Evolutionary conservation across 495 filamentous ascomycete species (phyloP), one percentile per base, ranked within the genome.

Genomic region (Hyaloscypha variabilis): DNA sequence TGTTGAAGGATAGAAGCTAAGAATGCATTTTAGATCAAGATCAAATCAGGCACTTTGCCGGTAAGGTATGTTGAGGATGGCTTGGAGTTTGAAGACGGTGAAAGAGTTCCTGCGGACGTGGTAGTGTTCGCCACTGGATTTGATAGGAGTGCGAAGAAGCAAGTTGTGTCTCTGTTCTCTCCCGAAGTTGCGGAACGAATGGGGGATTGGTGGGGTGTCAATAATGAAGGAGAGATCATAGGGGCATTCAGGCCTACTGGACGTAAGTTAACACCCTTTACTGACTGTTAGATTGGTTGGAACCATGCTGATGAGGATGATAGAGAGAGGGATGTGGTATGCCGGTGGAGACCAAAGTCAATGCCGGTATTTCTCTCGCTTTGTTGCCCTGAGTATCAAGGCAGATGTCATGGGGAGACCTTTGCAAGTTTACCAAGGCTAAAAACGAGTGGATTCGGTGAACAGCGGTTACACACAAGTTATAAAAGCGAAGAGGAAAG

Each of bases 111-210:
- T n/a, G n/a, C n/a, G 0, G 77, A 79, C 49, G 73, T 72, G 0
- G 68, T 79, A 11, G 49, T 79, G 6, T 79, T 76, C 71, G 75
- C 71, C 54, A 79, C 76, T 0, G 77, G 76, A 24, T 79, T 75
- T 58, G 66, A 64, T 6, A 73, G 75, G 28, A 52, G 77, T 54
- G 64, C 63, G n/a, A 62, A 65, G n/a, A 29, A 36, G 2, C 60
- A 57, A 5, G 73, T 63, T 14, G 63, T 17, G 0, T 64, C 71
- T 58, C 52, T 75, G 14, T 24, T 74, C 1, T 73, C 72, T 2
- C 23, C 13, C 13, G 73, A 77, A 19, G 68, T 77, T 34, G 75
- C 68, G 0, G 71, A 60, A 0, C 56, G 67, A 55, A 6, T 79
- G 26, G 77, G 77, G 53, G 69, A 62, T 21, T 73, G 69, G 14